A percentile compares a stretch with the other conserved stretches of the same genome.
phyloP scores from a whole-genome alignment of 2,329 filamentous ascomycete species.

The Drechslera avenae region DNA sequence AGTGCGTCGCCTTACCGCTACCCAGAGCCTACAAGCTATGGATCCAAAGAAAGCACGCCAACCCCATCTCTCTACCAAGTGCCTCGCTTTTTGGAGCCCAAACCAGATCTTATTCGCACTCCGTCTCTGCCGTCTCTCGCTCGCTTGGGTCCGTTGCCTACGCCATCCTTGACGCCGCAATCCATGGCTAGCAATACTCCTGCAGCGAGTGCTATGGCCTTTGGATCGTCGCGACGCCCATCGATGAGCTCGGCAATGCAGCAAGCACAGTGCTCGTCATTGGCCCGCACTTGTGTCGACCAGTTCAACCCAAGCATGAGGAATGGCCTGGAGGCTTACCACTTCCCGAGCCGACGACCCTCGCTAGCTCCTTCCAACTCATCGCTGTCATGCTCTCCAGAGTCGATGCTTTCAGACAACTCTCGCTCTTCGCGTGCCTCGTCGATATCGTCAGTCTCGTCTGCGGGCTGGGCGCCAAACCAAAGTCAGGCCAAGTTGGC shows the following conservation, averaged over 20 bases:
- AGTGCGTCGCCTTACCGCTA: constrained; percentile 31
- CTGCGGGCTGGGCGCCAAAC: constrained; percentile 58
- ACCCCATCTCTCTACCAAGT: constrained; percentile 49
- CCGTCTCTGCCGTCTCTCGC: constrained; percentile 62
- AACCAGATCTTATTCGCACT: constrained; percentile 56
- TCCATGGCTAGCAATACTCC: constrained; percentile 60
- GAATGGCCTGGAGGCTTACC: constrained; percentile 54
- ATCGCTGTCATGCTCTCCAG: constrained; percentile 62
- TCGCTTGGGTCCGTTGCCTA: constrained; percentile 62
- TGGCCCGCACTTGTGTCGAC: constrained; percentile 63
- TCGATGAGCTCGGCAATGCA: constrained; percentile 66
- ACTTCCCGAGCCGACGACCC: constrained; percentile 51
- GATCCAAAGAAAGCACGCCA: constrained; percentile 52
- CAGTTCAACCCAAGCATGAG: constrained; percentile 50
- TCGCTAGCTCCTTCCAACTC: constrained; percentile 58
- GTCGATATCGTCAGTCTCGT: constrained; percentile 60
- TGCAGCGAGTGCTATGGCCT: constrained; percentile 62
- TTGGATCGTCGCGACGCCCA: constrained; percentile 56
- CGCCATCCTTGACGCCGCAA: constrained; percentile 66
- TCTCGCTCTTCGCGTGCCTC: constrained; percentile 62
- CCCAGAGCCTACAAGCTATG: constrained; percentile 29
- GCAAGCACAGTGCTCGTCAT: constrained; percentile 59
- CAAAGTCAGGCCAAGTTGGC: constrained; percentile 55
- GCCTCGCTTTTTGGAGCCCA: constrained; percentile 59
- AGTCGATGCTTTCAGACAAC: constrained; percentile 67